Evolutionary conservation across 345 rosid species (phyloP).

Genomic region (Hypericum perforatum): DNA sequence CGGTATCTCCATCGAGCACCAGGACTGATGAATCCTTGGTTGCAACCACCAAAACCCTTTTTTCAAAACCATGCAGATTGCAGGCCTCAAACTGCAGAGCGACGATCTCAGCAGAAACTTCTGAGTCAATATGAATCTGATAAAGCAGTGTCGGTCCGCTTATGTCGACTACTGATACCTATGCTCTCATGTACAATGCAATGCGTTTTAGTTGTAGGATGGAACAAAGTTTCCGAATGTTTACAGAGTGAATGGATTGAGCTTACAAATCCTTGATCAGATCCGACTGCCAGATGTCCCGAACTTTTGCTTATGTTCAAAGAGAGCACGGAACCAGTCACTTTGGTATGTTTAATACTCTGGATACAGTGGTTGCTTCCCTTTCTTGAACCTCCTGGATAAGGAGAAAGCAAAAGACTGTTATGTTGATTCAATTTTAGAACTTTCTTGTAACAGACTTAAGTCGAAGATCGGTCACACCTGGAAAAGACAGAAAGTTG

Average conservation of each 20-base stretch:
- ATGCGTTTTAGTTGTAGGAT: no score
- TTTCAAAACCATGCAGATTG: slow-evolving; percentile 61
- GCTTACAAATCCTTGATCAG: slow-evolving; percentile 86
- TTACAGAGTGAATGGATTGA: slow-evolving; percentile 7
- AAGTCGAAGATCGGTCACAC: slow-evolving; percentile 19
- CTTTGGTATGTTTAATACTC: slow-evolving; percentile 49
- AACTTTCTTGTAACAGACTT: slow-evolving; percentile 1
- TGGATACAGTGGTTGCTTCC: slow-evolving; percentile 58
- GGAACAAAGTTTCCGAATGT: no score
- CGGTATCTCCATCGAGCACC: slow-evolving; percentile 58
- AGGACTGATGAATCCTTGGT: slow-evolving; percentile 75
- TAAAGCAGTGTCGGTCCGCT: slow-evolving; percentile 43
- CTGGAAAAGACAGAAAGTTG: slow-evolving; percentile 50
- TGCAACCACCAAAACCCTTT: slow-evolving; percentile 64
- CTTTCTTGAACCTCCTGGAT: slow-evolving; percentile 55
- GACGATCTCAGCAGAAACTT: slow-evolving; percentile 49
- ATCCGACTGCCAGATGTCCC: slow-evolving; percentile 59
- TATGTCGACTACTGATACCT: slow-evolving; percentile 62
- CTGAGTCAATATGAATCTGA: slow-evolving; percentile 57
- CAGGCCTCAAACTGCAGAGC: slow-evolving; percentile 63
- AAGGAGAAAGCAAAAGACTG: neutral
- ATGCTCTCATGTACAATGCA: slow-evolving; percentile 9
- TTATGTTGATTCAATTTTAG: neutral
- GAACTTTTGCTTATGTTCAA: slow-evolving; percentile 39
- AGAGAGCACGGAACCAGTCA: slow-evolving; percentile 58